Evolutionary conservation across 2,329 filamentous ascomycete genomes (phyloP), one percentile per base, ranked within the genome.

Genomic region (Stagonosporopsis vannaccii): DNA sequence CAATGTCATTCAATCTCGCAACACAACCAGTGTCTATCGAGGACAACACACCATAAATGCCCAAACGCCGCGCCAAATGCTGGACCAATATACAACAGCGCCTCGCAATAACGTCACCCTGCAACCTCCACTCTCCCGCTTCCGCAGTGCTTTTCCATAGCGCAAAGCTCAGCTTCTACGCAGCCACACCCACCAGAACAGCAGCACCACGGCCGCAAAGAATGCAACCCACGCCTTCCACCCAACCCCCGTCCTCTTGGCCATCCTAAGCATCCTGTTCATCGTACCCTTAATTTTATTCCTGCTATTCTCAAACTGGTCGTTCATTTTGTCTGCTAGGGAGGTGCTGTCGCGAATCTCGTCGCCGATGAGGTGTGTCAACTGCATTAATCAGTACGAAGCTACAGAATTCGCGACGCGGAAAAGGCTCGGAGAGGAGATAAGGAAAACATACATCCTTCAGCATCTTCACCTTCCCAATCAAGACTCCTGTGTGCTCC

Each of bases 231-330:
- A 99, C 54, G 93, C 90, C 78, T 86, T 94, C 95, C 95, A 99
- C 70, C 92, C 89, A 9, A 99, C 89, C n/a, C 95, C 95, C 2
- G 93, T 96, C 69, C 87, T 84, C 79, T 98, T 86, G 4, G 95
- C 95, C 95, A 99, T 99, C 50, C 94, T 75, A 63, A 98, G 79
- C 95, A 99, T 99, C 56, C 93, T 84, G 74, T 92, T 97, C 95
- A 99, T 98, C 17, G 96, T 98, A 50, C 94, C 92, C 40, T 88
- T 85, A 60, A 99, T 81, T 61, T 90, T 86, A 48, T 92, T 79
- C 30, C 93, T 83, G 49, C 94, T 96, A 68, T 85, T 87, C 74
- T 98, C 94, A 73, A 98, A 99, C 5, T 87, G 85, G 71, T 97
- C 91, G 77, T 98, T 98, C 89, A 99, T 97, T 78, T 92, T 94